Evolutionary conservation across 1,284 basidiomycete species (phyloP).

Genomic region (Cutaneotrichosporon sp.): DNA sequence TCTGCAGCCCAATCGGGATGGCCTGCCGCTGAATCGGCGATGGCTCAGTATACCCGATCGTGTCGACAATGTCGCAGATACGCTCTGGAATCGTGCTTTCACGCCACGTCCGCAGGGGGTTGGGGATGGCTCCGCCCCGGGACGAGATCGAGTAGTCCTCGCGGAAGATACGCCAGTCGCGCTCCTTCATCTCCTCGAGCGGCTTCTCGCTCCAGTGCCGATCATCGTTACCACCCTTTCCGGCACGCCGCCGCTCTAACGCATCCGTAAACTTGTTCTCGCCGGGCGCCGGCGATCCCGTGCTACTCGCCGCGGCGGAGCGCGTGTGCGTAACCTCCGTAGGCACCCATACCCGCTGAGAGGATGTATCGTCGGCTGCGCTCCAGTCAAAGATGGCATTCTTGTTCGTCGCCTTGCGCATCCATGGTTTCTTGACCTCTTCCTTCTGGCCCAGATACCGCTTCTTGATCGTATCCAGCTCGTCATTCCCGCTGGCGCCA

Average conservation of each 20-base stretch:
- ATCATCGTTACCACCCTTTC: conserved; percentile 78
- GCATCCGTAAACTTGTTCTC: conserved; percentile 59
- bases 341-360: conserved; percentile 32
- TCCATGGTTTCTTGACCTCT: conserved; percentile 86
- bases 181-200: conserved; percentile 88
- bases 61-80: conserved; percentile 80
- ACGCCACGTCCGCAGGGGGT: conserved; percentile 85
- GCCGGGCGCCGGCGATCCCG: conserved; percentile 19
- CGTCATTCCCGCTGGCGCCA: conserved; percentile 57
- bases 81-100: conserved; percentile 78
- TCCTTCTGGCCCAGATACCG: conserved; percentile 71
- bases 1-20: conserved; percentile 94
- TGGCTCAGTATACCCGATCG: conserved; percentile 94
- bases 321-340: background rate
- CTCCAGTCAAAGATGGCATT: conserved; percentile 99
- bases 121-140: conserved; percentile 85
- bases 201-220: conserved; percentile 98
- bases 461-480: conserved; percentile 74
- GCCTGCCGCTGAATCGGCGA: conserved; percentile 96
- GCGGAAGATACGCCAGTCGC: conserved; percentile 98
- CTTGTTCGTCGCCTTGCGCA: conserved; percentile 82
- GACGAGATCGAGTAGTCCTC: conserved; percentile 97
- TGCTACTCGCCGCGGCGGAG: background rate
- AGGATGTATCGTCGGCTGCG: conserved; percentile 83
- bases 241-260: conserved; percentile 76